Evolutionary conservation across 2,329 filamentous ascomycete species (phyloP).

Genomic region (Arthrobotrys megalospora): DNA sequence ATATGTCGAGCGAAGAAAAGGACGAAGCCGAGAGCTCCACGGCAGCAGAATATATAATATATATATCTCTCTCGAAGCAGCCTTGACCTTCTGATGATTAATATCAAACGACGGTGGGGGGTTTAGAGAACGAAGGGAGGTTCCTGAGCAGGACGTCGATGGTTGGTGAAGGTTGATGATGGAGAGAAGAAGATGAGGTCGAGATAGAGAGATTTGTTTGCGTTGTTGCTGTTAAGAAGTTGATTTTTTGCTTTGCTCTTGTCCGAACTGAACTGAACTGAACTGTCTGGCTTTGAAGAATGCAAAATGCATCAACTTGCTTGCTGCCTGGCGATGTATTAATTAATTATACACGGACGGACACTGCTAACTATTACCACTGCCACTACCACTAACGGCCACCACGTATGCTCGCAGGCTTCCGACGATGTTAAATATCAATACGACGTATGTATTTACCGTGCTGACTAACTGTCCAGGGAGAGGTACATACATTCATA

Average conservation of each 20-base stretch:
- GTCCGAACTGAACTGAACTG: background rate
- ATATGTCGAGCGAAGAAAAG: background rate
- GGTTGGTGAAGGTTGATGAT: background rate
- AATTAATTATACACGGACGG: background rate
- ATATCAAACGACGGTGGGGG: constrained; percentile 19
- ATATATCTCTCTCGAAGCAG: background rate
- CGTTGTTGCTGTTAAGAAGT: constrained; percentile 32
- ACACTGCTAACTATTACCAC: background rate
- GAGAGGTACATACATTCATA: background rate
- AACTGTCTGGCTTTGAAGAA: background rate
- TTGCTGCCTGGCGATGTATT: constrained; percentile 10
- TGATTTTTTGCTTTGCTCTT: background rate
- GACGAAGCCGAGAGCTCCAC: constrained; percentile 33
- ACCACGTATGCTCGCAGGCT: background rate
- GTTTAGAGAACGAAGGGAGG: background rate
- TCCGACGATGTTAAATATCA: background rate
- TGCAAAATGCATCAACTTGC: background rate
- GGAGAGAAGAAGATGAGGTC: background rate
- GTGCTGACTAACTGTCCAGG: constrained; percentile 1
- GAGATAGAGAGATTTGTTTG: constrained; percentile 15
- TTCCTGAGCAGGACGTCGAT: background rate
- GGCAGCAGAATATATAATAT: constrained; percentile 3
- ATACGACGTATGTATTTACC: background rate
- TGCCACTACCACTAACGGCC: background rate
- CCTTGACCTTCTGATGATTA: constrained; percentile 3